These are phyloP conservation scores for Candida gorgasii DNA, from an alignment of 805 yeast genomes.

Conservation along the genomic window DNA sequence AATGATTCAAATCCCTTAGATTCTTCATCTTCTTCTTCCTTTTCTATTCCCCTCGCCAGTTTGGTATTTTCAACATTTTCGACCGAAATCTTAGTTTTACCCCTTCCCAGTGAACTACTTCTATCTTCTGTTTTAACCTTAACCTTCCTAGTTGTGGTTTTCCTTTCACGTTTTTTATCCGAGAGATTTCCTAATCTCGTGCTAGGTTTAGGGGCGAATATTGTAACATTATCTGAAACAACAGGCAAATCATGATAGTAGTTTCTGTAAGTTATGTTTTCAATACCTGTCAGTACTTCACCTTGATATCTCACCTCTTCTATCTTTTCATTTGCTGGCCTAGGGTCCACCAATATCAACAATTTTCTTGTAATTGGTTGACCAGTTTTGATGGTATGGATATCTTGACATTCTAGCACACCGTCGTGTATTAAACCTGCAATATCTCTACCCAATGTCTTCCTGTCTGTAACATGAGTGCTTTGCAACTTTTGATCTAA, in stretches of 20 bases:
- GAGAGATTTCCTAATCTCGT: constrained; percentile 22
- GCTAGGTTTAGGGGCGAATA: constrained; percentile 4
- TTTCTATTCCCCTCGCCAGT: neutral
- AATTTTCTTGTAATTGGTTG: constrained; percentile 30
- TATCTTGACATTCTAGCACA: constrained; percentile 24
- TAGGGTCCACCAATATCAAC: constrained; percentile 30
- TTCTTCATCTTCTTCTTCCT: constrained; percentile 7
- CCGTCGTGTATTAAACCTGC: constrained; percentile 24
- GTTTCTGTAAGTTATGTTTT: constrained; percentile 1
- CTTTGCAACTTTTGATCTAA: constrained; percentile 31
- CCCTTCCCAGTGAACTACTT: neutral
- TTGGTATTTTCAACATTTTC: neutral
- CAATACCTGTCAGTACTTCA: constrained; percentile 24
- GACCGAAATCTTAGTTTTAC: neutral
- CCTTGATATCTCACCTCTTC: constrained; percentile 27
- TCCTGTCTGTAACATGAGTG: constrained; percentile 35
- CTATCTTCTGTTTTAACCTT: constrained; percentile 4
- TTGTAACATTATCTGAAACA: constrained; percentile 7
- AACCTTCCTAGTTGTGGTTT: constrained; percentile 4
- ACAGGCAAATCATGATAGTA: constrained; percentile 5
- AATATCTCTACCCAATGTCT: constrained; percentile 42
- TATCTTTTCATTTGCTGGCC: constrained; percentile 32
- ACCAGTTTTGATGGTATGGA: constrained; percentile 28
- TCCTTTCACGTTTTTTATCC: neutral
- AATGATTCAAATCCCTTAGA: constrained; percentile 2